Base-by-base conservation (phyloP, 768 basidiomycete species). In the Mycena crocata region DNA sequence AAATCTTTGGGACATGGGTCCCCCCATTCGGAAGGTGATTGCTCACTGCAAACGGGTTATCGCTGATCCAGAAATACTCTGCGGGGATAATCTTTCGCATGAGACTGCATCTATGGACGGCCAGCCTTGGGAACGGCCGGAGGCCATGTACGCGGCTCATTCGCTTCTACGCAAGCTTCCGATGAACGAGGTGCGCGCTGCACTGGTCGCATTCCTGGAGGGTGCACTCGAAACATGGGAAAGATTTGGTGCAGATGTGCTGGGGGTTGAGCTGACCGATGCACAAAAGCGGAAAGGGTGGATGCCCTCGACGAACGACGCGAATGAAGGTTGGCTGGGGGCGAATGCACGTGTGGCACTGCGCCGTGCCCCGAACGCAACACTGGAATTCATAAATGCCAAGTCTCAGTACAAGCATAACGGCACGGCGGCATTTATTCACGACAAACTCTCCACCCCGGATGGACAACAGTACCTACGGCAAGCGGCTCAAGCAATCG, bases 271-370 rank as follows among this genome's bases (percentile, higher is more conserved):
- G 1, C 23, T 62, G 37, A 50, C 60, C 4, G 55, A 42, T 2
- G 49, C 5, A 2, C 40, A 65, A 44, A 57, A 55, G 50, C 10
- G 8, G 3, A 19, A 31, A 2, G 64, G 51, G 7, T 46, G 10
- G 39, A 62, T 66, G 57, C 32, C 52, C 2, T 2, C 62, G 1
- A 68, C 66, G 5, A 68, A 67, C 37, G 62, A 61, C 15, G 39
- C 55, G 2, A 64, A 65, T 48, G 64, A 66, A 40, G 57, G 60
- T 0, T 49, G 45, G 15, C 40, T 67, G 80, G 84, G 59, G 83
- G 2, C 64, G 0, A 24, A 58, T 28, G 57, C 32, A 2, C 57
- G 64, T 7, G 32, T 44, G 8, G 64, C 39, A 15, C 19, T 17
- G 42, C 64, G 64, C 13, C 26, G 64, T 6, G 57, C 57, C 6